Evolutionary conservation across 2,329 filamentous ascomycete genomes (phyloP).

Genomic region (Erysiphe pulchra): DNA sequence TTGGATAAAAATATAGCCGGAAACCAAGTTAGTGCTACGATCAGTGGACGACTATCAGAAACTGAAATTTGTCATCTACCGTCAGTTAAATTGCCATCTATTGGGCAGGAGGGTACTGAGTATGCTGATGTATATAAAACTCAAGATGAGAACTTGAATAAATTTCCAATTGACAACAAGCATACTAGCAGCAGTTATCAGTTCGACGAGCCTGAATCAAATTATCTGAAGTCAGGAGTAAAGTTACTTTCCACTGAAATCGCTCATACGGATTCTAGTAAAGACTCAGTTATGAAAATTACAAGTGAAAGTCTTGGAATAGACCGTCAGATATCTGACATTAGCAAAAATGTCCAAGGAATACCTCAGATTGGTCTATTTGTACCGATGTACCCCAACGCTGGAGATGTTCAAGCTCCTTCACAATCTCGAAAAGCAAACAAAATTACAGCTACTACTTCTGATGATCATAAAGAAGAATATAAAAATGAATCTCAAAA

Average conservation of each 20-base stretch:
- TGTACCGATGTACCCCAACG: constrained; percentile 79
- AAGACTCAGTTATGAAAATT: constrained; percentile 27
- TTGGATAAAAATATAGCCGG: neutral
- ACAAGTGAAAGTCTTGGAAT: constrained; percentile 6
- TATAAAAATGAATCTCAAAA: constrained; percentile 40
- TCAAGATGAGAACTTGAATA: constrained; percentile 18
- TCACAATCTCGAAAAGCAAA: constrained; percentile 36
- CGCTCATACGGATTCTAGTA: constrained; percentile 74
- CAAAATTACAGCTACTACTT: constrained; percentile 17
- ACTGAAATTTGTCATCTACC: constrained; percentile 31
- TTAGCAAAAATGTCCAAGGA: constrained; percentile 44
- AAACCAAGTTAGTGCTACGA: neutral
- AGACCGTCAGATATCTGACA: constrained; percentile 27
- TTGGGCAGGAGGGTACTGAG: constrained; percentile 76
- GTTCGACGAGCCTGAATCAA: constrained; percentile 72
- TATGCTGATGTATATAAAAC: constrained; percentile 38
- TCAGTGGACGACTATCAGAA: constrained; percentile 10
- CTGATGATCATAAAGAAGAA: constrained; percentile 23
- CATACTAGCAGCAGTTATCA: constrained; percentile 60
- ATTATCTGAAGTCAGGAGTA: constrained; percentile 54
- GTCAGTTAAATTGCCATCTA: constrained; percentile 55
- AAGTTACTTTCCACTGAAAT: constrained; percentile 63
- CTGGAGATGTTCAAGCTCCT: constrained; percentile 88
- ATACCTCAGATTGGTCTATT: constrained; percentile 82
- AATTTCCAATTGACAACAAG: constrained; percentile 42